Conservation (phyloP, 2,329 filamentous ascomycete genomes). For the Phialophora macrospora region DNA sequence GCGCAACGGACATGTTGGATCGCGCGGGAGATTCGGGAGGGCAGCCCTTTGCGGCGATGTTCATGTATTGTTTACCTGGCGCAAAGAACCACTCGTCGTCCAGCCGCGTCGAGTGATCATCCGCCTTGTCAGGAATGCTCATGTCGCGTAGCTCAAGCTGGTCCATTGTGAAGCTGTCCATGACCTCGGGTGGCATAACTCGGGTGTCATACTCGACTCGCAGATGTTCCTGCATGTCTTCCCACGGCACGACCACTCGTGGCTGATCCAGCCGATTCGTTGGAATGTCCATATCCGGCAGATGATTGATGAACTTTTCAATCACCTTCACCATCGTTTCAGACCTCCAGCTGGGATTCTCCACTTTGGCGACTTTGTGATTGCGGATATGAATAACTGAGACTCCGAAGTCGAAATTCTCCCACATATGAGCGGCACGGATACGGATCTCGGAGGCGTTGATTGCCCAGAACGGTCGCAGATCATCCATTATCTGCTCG, state of each 20-base stretch:
- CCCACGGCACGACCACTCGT: conserved; percentile 64
- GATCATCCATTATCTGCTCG: conserved; percentile 46
- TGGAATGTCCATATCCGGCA: conserved; percentile 70
- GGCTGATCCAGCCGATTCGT: conserved; percentile 70
- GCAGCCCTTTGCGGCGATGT: conserved; percentile 62
- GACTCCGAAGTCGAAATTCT: conserved; percentile 40
- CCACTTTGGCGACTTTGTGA: conserved; percentile 45
- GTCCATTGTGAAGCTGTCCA: conserved; percentile 52
- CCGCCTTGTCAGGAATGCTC: conserved; percentile 31
- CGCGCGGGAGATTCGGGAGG: conserved; percentile 64
- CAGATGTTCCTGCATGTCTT: conserved; percentile 60
- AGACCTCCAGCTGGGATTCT: conserved; percentile 49
- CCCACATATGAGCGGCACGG: conserved; percentile 45
- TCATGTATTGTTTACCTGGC: conserved; percentile 62
- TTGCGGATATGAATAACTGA: conserved; percentile 45
- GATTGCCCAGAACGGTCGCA: conserved; percentile 48
- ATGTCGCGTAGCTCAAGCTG: conserved; percentile 43
- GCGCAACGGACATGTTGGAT: conserved; percentile 50
- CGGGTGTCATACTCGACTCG: conserved; percentile 54
- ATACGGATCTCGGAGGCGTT: conserved; percentile 43
- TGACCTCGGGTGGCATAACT: conserved; percentile 49
- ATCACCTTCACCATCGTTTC: conserved; percentile 54
- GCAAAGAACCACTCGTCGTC: conserved; percentile 56
- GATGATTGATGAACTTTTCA: conserved; percentile 56
- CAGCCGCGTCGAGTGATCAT: conserved; percentile 36